Evolutionary conservation across 2,329 filamentous ascomycete genomes (phyloP), one percentile per base, ranked within the genome.

Genomic region (Ophiocordyceps sinensis): DNA sequence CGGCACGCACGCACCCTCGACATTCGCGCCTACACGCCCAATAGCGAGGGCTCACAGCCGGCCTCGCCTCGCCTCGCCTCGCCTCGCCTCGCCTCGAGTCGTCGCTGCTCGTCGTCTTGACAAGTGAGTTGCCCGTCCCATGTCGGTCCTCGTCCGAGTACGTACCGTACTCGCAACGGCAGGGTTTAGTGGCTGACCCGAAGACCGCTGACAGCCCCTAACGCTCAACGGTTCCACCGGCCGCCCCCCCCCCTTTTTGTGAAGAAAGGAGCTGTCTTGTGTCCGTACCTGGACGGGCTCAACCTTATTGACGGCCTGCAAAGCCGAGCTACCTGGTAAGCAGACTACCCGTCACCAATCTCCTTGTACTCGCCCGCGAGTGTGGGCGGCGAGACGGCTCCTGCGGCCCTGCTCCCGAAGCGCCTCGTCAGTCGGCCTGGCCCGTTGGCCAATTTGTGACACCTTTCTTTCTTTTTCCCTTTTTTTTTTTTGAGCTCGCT

Each of bases 161-260:
- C 23, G 23, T 26, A 26, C 23, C 23, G 6, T 7, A 26, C 3
- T 9, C 23, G 6, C 23, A 26, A 28, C 4, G 19, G 23, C 36
- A 28, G 40, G 40, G 36, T 32, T 35, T 34, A 34, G 29, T 32
- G n/a, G 40, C 40, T 41, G 36, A 41, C 40, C 40, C 36, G 12
- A 37, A 41, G 12, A 14, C 40, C 36, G 36, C 21, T 32, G 29
- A 38, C 29, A 32, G 36, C 40, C 40, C 36, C 36, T 35, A 38
- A 41, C 36, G 36, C 19, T 37, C 36, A 19, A 19, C 40, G 28
- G 21, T 35, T 34, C 40, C 40, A 38, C 36, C 40, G 13, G 15
- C n/a, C 17, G 32, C 14, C 32, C 32, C 32, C 32, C 32, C 32
- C 32, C 10, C 15, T 35, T 35, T 15, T 5, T 5, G 28, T 21